Evolutionary conservation across 192 early-diverging fungal species (phyloP).

Genomic region (Backusella sp.): DNA sequence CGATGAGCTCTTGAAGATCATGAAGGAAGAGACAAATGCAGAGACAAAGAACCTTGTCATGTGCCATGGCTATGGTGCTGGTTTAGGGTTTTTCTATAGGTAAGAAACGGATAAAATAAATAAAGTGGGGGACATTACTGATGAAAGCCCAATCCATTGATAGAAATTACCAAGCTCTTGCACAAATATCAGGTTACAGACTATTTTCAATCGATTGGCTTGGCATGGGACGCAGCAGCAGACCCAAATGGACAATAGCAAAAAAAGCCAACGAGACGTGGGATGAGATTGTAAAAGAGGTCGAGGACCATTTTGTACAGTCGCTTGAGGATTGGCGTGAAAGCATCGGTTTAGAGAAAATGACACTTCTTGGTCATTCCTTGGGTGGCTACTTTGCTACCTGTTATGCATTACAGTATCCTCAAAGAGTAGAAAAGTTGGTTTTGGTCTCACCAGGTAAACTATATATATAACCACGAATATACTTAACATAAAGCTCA

Average conservation of each 20-base stretch:
- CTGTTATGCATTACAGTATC: slow-evolving; percentile 85
- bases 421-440: slow-evolving; percentile 80
- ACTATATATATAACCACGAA: not conserved
- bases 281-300: slow-evolving; percentile 51
- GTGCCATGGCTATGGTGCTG: slow-evolving; percentile 79
- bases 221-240: slow-evolving; percentile 84
- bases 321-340: slow-evolving; percentile 89
- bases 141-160: not conserved
- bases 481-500: not conserved
- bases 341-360: slow-evolving; percentile 71
- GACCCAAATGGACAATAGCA: slow-evolving; percentile 54
- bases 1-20: not conserved
- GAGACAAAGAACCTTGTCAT: slow-evolving; percentile 58
- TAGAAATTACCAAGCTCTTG: slow-evolving; percentile 25
- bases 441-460: slow-evolving; percentile 82
- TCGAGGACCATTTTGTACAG: slow-evolving; percentile 87
- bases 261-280: slow-evolving; percentile 31
- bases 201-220: slow-evolving; percentile 85
- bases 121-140: no score
- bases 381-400: slow-evolving; percentile 87
- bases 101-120: not conserved
- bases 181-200: slow-evolving; percentile 50
- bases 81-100: slow-evolving; percentile 74
- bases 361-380: slow-evolving; percentile 82
- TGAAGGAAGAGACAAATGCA: not conserved